A percentile compares a stretch with the other conserved stretches of the same genome.
phyloP scores from a whole-genome alignment of 2,329 filamentous ascomycete genomes.

The Ascochyta koolunga region DNA sequence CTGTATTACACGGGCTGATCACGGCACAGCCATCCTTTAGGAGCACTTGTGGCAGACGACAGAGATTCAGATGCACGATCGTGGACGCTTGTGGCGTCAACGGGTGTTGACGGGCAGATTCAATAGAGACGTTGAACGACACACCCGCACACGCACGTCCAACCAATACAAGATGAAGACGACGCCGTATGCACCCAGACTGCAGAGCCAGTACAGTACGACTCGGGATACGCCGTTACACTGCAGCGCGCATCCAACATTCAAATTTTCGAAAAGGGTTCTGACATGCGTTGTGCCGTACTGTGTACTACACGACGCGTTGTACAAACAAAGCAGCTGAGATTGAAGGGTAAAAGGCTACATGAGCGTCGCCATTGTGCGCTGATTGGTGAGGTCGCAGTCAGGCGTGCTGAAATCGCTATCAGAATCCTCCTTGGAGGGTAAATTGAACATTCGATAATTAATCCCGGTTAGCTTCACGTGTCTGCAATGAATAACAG shows the following conservation, averaged over 20 bases:
- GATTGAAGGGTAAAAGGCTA: conserved; percentile 6
- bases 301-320: conserved; percentile 14
- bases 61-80: conserved; percentile 12
- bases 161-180: background rate
- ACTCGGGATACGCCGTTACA: conserved; percentile 28
- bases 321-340: conserved; percentile 21
- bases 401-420: background rate
- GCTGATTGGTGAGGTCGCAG: conserved; percentile 1
- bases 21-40: background rate
- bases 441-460: conserved; percentile 5
- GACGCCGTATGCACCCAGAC: conserved; percentile 2
- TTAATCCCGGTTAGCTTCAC: conserved; percentile 2
- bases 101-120: conserved; percentile 9
- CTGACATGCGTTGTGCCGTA: conserved; percentile 37
- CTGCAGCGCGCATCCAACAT: conserved; percentile 28
- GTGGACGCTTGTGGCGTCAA: conserved; percentile 17
- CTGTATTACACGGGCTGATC: conserved; percentile 2
- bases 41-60: conserved; percentile 1
- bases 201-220: conserved; percentile 18
- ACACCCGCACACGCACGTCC: background rate
- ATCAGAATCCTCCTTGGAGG: background rate
- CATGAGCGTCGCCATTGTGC: background rate
- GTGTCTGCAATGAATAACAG: background rate
- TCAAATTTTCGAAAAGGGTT: conserved; percentile 28
- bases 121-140: conserved; percentile 6